Conservation (phyloP, 306 rosid genomes). For the Citrullus amarus region DNA sequence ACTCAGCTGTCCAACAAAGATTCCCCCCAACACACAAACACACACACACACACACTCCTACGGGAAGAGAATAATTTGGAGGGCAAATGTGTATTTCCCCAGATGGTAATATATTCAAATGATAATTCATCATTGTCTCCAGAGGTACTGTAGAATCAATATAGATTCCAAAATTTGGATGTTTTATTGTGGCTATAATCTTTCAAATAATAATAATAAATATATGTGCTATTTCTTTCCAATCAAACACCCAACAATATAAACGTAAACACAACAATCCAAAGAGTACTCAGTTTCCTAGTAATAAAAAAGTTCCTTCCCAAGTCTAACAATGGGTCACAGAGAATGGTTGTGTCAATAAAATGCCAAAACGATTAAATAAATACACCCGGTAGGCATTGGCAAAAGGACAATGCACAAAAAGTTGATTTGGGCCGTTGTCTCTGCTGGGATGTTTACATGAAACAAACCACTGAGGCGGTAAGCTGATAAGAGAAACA, state of each 20-base stretch:
- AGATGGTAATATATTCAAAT: background rate
- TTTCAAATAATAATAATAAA: background rate
- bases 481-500: conserved; percentile 4
- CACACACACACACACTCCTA: background rate
- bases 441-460: background rate
- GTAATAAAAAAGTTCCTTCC: background rate
- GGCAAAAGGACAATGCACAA: conserved; percentile 4
- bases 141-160: background rate
- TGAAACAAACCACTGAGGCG: background rate
- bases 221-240: background rate
- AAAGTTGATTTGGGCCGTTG: background rate
- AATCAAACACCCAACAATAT: background rate
- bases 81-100: background rate
- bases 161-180: background rate
- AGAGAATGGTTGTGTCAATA: background rate
- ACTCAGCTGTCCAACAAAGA: background rate
- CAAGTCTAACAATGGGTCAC: conserved; percentile 4
- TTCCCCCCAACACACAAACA: background rate
- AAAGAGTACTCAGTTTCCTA: conserved; percentile 3
- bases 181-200: background rate
- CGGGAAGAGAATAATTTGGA: background rate
- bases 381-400: background rate
- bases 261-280: background rate
- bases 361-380: background rate
- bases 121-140: background rate